These are phyloP conservation scores for Talaromyces atroroseus DNA, from an alignment of 2,329 filamentous ascomycete species.

Conservation along the genomic window DNA sequence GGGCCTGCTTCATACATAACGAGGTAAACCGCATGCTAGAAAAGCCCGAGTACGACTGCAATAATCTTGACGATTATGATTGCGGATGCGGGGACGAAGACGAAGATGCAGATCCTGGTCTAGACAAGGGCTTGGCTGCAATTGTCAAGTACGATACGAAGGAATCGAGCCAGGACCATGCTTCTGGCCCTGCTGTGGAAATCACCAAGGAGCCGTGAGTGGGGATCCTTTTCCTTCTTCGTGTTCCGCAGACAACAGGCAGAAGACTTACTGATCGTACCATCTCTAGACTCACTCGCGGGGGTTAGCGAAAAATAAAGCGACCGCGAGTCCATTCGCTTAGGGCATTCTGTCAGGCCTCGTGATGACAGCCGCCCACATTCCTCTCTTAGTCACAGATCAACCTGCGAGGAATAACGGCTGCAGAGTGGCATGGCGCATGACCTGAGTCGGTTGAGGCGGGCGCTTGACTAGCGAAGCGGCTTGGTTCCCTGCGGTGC, in stretches of 20 bases:
- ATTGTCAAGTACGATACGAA: slow-evolving; percentile 10
- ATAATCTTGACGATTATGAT: slow-evolving; percentile 62
- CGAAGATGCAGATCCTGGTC: slow-evolving; percentile 11
- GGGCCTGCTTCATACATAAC: slow-evolving; percentile 64
- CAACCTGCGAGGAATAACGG: background rate
- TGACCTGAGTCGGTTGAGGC: slow-evolving; percentile 5
- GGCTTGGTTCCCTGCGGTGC: slow-evolving; percentile 4
- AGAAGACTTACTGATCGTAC: background rate
- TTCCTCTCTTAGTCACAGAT: background rate
- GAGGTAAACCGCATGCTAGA: slow-evolving; percentile 58
- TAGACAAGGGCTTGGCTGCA: slow-evolving; percentile 11
- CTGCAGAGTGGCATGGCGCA: slow-evolving; percentile 1
- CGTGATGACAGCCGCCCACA: slow-evolving; percentile 5
- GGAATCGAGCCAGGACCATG: slow-evolving; percentile 17
- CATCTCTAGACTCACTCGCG: slow-evolving; percentile 14
- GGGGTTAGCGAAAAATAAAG: slow-evolving; percentile 8
- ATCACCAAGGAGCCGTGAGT: slow-evolving; percentile 34
- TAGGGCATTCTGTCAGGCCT: slow-evolving; percentile 1
- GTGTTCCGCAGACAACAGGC: background rate
- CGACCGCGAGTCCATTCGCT: background rate
- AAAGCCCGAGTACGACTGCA: slow-evolving; percentile 59
- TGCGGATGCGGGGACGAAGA: slow-evolving; percentile 57
- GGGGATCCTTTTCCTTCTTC: background rate
- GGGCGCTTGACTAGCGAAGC: slow-evolving; percentile 7
- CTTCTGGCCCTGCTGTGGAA: slow-evolving; percentile 23